Conservation (phyloP, 2,329 filamentous ascomycete genomes). For the Aspergillus candidus region DNA sequence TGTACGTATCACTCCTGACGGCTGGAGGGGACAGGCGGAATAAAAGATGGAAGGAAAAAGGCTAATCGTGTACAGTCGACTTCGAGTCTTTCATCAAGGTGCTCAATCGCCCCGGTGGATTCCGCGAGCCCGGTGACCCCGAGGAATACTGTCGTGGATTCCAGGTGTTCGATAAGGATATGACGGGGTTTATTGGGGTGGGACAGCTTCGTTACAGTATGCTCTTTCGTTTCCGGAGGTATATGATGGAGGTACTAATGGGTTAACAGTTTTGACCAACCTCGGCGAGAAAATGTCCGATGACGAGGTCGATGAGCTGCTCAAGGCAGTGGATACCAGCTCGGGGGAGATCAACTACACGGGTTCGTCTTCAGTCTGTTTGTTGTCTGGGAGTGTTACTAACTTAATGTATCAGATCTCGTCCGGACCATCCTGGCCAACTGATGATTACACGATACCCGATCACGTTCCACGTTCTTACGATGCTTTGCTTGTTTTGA, state of each 20-base stretch:
- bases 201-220: conserved; percentile 86
- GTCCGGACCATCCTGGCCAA: conserved; percentile 83
- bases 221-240: conserved; percentile 11
- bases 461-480: conserved; percentile 11
- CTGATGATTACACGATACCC: conserved; percentile 43
- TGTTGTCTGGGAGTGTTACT: too few relatives aligned
- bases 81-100: conserved; percentile 96
- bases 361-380: too few relatives aligned
- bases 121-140: conserved; percentile 95
- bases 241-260: background rate
- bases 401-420: conserved; percentile 52
- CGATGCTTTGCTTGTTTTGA: background rate
- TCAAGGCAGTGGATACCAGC: conserved; percentile 96
- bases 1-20: conserved; percentile 57
- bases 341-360: conserved; percentile 97
- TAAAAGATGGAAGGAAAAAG: background rate
- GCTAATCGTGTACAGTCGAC: conserved; percentile 60
- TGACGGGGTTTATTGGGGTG: conserved; percentile 95
- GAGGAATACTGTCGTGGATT: conserved; percentile 98
- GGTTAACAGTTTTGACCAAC: conserved; percentile 71
- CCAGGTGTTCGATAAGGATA: conserved; percentile 99
- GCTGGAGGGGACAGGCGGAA: background rate
- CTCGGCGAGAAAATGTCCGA: conserved; percentile 99
- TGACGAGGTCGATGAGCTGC: conserved; percentile 95
- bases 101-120: conserved; percentile 93